phyloP scores from a whole-genome alignment of 768 basidiomycete genomes.

The Russula olivacea region DNA sequence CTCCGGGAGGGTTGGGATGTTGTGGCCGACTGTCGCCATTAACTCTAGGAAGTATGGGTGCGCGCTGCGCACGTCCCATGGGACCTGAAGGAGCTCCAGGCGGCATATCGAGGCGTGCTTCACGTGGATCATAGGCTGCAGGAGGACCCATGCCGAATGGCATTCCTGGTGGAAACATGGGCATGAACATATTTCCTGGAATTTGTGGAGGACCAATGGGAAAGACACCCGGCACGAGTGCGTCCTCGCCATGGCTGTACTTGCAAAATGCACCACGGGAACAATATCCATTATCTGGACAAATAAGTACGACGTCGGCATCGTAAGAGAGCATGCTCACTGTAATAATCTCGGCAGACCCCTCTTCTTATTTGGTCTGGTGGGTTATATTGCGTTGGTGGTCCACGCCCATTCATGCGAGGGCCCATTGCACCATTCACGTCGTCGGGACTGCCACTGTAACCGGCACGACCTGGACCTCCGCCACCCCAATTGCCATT shows the following conservation, averaged over 20 bases:
- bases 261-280: slow-evolving; percentile 84
- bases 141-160: slow-evolving; percentile 48
- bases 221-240: slow-evolving; percentile 68
- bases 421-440: slow-evolving; percentile 27
- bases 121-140: slow-evolving; percentile 68
- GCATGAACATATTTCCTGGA: slow-evolving; percentile 50
- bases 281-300: slow-evolving; percentile 83
- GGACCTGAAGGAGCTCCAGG: slow-evolving; percentile 35
- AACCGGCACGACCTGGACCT: slow-evolving; percentile 28
- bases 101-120: slow-evolving; percentile 75
- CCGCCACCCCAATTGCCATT: slow-evolving; percentile 31
- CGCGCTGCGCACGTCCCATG: slow-evolving; percentile 41
- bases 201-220: slow-evolving; percentile 43
- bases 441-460: slow-evolving; percentile 33
- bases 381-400: slow-evolving; percentile 47
- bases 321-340: slow-evolving; percentile 43
- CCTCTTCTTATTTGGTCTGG: slow-evolving; percentile 71
- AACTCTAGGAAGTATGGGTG: slow-evolving; percentile 53
- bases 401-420: slow-evolving; percentile 24
- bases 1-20: slow-evolving; percentile 48
- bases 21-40: slow-evolving; percentile 39
- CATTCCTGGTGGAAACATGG: slow-evolving; percentile 59
- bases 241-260: slow-evolving; percentile 89
- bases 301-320: slow-evolving; percentile 16
- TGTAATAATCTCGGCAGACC: slow-evolving; percentile 88